phyloP scores from a whole-genome alignment of 2,329 filamentous ascomycete genomes.

The Stemphylium beticola region DNA sequence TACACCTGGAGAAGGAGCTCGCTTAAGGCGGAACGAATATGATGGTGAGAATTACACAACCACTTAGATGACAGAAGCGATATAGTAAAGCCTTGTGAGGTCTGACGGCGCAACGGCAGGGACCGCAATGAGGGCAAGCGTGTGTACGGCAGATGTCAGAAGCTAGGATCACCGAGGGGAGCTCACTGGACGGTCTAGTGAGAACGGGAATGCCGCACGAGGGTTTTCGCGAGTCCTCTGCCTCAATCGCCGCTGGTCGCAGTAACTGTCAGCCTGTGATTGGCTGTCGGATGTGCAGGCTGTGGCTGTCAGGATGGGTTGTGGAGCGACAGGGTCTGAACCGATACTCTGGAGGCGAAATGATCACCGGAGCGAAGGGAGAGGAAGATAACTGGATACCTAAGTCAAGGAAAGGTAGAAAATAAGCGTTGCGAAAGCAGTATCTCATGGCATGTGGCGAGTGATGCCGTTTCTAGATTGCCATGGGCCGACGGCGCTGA shows the following conservation, averaged over 20 bases:
- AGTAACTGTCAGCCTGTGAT: slow-evolving; percentile 29
- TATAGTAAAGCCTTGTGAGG: slow-evolving; percentile 40
- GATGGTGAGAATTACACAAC: slow-evolving; percentile 44
- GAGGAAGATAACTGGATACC: slow-evolving; percentile 22
- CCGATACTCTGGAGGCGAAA: slow-evolving; percentile 46
- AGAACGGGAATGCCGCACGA: slow-evolving; percentile 42
- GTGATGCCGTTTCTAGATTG: slow-evolving; percentile 44
- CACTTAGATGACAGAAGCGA: slow-evolving; percentile 42
- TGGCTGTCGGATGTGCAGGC: slow-evolving; percentile 30
- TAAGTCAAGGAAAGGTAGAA: slow-evolving; percentile 22
- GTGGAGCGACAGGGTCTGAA: slow-evolving; percentile 39
- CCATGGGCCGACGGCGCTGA: slow-evolving; percentile 43
- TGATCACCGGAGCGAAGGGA: slow-evolving; percentile 33
- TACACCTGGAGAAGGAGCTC: slow-evolving; percentile 40
- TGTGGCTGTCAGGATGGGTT: slow-evolving; percentile 39
- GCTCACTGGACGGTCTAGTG: slow-evolving; percentile 31
- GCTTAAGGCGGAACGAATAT: slow-evolving; percentile 48
- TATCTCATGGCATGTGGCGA: slow-evolving; percentile 43
- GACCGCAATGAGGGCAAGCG: slow-evolving; percentile 33
- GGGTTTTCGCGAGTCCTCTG: slow-evolving; percentile 37
- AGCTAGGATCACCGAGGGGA: slow-evolving; percentile 25
- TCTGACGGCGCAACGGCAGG: slow-evolving; percentile 40
- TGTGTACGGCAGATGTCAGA: slow-evolving; percentile 32
- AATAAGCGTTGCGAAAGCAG: slow-evolving; percentile 29
- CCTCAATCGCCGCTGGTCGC: slow-evolving; percentile 43